Base-by-base conservation (phyloP, 352 stramenopile species). In the Phytopythium aichiense region DNA sequence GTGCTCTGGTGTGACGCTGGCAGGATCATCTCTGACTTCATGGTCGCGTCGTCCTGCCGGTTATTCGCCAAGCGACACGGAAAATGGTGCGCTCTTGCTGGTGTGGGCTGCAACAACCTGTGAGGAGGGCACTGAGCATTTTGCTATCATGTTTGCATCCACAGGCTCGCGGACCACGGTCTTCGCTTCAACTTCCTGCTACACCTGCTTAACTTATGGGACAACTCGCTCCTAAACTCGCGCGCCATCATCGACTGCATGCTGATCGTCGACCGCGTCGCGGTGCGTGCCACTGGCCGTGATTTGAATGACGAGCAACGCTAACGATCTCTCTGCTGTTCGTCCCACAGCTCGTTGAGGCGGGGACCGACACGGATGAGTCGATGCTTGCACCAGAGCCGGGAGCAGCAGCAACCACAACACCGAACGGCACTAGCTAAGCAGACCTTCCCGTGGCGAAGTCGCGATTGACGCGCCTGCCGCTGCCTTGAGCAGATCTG, bases 181-280 rank as follows among this genome's bases (percentile, higher is more conserved):
- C 72, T 96, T 31, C 84, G 87, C 61, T 77, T 90, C 80, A 93
- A 93, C 61, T 94, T 96, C 56, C 71, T 96, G 63, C 71, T 96
- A 56, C 87, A 96, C 73, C 74, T 94, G 68, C 87, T 94, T 72
- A 94, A 96, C 75, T 81, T 96, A 70, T 96, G 85, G 85, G 87
- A 96, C 74, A 94, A 94, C 65, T 94, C 85, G 63, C 71, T 96
- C 52, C 67, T 96, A 45, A 91, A 92, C 65, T 85, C 83, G 62
- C 79, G 82, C 42, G 79, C 85, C 42, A 94, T 96, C 64, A 89
- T 92, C 49, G 86, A 93, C 71, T 94, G 85, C 71, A 92, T 94
- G 79, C 66, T 92, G 61, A 92, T 94, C 65, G 83, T 94, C 37
- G 84, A 94, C 61, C 78, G 89, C 66, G 71, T 71, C 35, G 60